Evolutionary conservation across 2,329 filamentous ascomycete genomes (phyloP).

Genomic region (Diaporthe eres): DNA sequence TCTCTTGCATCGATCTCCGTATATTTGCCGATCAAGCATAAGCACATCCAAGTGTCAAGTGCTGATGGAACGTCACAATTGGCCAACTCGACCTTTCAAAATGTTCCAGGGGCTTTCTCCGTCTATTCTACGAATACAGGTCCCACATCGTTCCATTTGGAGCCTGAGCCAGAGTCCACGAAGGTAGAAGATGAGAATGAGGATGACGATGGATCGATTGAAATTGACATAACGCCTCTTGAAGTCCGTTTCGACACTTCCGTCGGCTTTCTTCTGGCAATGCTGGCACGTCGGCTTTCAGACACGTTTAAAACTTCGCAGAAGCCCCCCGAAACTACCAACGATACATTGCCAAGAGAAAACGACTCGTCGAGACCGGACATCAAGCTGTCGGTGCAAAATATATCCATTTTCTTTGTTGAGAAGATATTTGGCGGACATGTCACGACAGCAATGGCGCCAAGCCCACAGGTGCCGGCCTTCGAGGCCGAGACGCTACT

Average conservation of each 20-base stretch:
- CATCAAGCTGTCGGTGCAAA: conserved; percentile 61
- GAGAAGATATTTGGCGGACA: conserved; percentile 67
- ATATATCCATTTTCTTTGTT: conserved; percentile 69
- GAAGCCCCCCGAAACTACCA: conserved; percentile 9
- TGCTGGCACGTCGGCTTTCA: conserved; percentile 64
- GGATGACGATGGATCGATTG: conserved; percentile 56
- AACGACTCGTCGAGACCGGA: conserved; percentile 50
- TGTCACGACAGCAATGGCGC: conserved; percentile 53
- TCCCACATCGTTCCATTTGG: conserved; percentile 36
- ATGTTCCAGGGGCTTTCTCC: conserved; percentile 75
- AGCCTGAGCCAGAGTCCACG: conserved; percentile 33
- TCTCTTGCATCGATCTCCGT: conserved; percentile 65
- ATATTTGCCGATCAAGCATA: conserved; percentile 66
- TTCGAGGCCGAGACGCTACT: conserved; percentile 67
- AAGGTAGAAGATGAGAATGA: conserved; percentile 38
- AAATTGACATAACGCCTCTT: conserved; percentile 67
- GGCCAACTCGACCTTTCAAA: conserved; percentile 42
- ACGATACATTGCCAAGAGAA: conserved; percentile 42
- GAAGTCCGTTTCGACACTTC: conserved; percentile 69
- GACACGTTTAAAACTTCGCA: conserved; percentile 55
- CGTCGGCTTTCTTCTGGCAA: conserved; percentile 67
- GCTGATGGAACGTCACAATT: conserved; percentile 18
- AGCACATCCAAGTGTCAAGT: conserved; percentile 56
- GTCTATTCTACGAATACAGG: conserved; percentile 51
- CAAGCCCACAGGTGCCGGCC: conserved; percentile 58